phyloP scores from a whole-genome alignment of 768 basidiomycete species.

The Podaxis sp. region DNA sequence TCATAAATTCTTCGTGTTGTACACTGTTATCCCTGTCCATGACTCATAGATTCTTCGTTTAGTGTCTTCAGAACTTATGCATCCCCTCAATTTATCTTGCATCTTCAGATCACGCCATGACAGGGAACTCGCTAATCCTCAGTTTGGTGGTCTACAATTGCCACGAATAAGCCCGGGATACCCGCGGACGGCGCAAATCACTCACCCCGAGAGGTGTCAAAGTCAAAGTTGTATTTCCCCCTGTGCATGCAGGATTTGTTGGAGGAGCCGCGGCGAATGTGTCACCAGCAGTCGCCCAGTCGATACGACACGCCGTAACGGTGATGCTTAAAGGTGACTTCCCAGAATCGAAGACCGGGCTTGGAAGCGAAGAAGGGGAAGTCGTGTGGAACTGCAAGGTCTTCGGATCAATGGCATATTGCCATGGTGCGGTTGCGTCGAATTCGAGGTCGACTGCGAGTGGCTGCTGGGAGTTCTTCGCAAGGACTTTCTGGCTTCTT shows the following conservation, averaged over 20 bases:
- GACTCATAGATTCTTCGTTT: neutral
- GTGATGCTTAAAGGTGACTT: conserved; percentile 47
- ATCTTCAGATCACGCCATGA: conserved; percentile 13
- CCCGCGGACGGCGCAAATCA: conserved; percentile 3
- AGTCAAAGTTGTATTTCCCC: conserved; percentile 39
- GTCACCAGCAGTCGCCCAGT: conserved; percentile 45
- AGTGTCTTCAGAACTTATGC: neutral
- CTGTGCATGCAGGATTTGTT: conserved; percentile 42
- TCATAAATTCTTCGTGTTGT: neutral
- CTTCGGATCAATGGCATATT: conserved; percentile 53
- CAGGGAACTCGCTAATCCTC: conserved; percentile 43
- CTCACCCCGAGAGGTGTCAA: conserved; percentile 51
- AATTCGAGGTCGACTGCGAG: conserved; percentile 51
- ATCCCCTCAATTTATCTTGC: neutral
- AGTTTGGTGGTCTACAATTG: conserved; percentile 34
- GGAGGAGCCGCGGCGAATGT: conserved; percentile 51
- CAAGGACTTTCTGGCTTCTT: conserved; percentile 37
- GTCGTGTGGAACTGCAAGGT: conserved; percentile 38
- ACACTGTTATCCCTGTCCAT: neutral
- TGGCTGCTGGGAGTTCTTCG: conserved; percentile 41
- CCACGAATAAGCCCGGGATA: neutral
- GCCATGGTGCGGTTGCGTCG: conserved; percentile 47
- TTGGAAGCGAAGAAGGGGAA: conserved; percentile 37
- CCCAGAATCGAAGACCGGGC: conserved; percentile 49
- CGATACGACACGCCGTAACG: conserved; percentile 49